Percentiles rank a stretch among this genome's conserved stretches.
phyloP scores from a whole-genome alignment of 2,329 filamentous ascomycete genomes.

The Colletotrichum sp. region DNA sequence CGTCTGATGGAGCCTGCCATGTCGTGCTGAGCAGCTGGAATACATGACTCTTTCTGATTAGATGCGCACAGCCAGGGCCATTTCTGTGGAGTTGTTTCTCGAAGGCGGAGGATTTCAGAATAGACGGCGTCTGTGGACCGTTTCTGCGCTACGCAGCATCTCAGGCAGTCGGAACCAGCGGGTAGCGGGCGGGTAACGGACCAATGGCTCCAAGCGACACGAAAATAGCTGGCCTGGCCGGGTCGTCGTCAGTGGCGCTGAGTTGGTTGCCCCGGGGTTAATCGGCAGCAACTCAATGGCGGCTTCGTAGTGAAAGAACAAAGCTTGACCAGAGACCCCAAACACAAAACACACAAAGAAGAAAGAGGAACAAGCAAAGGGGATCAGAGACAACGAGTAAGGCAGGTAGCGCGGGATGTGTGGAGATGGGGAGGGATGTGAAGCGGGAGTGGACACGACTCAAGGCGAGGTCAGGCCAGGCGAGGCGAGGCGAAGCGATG shows the following conservation, averaged over 20 bases:
- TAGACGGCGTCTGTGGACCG: neutral
- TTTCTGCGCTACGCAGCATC: neutral
- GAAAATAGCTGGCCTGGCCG: neutral
- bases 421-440: neutral
- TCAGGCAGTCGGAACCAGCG: neutral
- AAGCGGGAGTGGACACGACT: neutral
- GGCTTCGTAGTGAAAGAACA: neutral
- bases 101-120: neutral
- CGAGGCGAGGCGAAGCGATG: neutral
- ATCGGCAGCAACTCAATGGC: neutral
- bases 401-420: neutral
- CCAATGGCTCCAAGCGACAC: neutral
- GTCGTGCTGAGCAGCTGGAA: neutral
- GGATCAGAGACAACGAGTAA: neutral
- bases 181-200: neutral
- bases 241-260: neutral
- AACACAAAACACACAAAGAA: neutral
- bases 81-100: neutral
- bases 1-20: neutral
- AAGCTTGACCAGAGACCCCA: neutral
- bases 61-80: neutral
- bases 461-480: neutral
- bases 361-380: neutral
- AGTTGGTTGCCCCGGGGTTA: neutral
- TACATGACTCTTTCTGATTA: conserved; percentile 1